Base-by-base conservation (phyloP, 2,329 filamentous ascomycete genomes). In the Zelopaecilomyces penicillatus region DNA sequence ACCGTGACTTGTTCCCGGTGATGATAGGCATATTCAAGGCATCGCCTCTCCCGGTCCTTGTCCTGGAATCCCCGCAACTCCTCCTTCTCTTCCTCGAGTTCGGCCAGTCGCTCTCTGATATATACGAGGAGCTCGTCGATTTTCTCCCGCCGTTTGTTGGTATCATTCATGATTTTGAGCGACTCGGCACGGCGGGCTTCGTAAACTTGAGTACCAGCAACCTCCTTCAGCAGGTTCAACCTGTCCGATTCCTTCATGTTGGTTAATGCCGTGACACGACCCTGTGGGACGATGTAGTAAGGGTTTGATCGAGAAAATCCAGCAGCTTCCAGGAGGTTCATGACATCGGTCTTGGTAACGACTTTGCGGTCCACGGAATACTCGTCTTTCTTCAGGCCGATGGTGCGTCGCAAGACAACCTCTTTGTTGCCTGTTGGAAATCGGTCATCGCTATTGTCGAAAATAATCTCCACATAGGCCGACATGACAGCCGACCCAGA, bases 401-500 rank as follows among this genome's bases (percentile, higher is more conserved):
- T 98, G 0, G 93, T 97, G 37, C 93, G 85, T 50, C 94, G 85
- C 47, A 98, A 71, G 36, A 93, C 83, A 39, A 97, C 80, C 63
- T 98, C 91, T 48, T 89, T 84, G 60, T 88, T 93, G 54, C 87
- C 87, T 7, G 89, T 96, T 32, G 89, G 89, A 59, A 98, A 97
- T 56, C 93, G 87, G 56, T 94, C 88, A 63, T 98, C 91, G 57
- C 80, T 87, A 63, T 98, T 98, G 75, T 98, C 93, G 65, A 98
- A 98, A 54, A 96, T 95, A 58, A 98, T 87, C 67, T 98, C 93
- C 48, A 98, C 94, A 58, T 97, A 98, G n/a, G 93, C 94, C 39
- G 90, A 95, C 87, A 96, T 95, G 58, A 98, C 91, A 11, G 93
- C 93, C 4, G 91, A 95, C 32, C 93, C 94, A 4, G 93, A 95